A percentile compares a stretch with the other conserved stretches of the same genome.
These are phyloP conservation scores for Botrytis sinoallii DNA, from an alignment of 2,329 filamentous ascomycete species.

Conservation along the genomic window DNA sequence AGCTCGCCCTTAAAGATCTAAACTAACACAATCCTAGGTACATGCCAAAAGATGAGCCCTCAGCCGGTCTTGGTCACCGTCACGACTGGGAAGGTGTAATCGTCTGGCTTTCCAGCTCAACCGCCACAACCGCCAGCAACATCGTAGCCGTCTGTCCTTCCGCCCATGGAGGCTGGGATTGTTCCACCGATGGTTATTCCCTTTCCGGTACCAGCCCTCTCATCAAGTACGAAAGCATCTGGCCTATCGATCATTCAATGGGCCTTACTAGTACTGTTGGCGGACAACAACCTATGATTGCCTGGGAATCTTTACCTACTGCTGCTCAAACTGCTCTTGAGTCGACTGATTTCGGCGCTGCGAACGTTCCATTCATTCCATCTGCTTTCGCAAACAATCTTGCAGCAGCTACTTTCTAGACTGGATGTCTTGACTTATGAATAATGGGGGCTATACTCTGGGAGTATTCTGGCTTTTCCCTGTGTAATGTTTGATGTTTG, in stretches of 20 bases:
- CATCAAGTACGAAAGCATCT: constrained; percentile 49
- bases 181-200: constrained; percentile 41
- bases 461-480: not conserved
- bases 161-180: constrained; percentile 49
- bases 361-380: constrained; percentile 44
- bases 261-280: constrained; percentile 40
- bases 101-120: constrained; percentile 46
- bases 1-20: constrained; percentile 34
- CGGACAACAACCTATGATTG: constrained; percentile 42
- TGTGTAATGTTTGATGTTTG: not conserved
- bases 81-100: constrained; percentile 57
- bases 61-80: constrained; percentile 45
- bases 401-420: constrained; percentile 38
- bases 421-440: not conserved
- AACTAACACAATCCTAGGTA: constrained; percentile 42
- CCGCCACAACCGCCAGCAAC: constrained; percentile 37
- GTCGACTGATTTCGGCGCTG: constrained; percentile 42
- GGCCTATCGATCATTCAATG: constrained; percentile 45
- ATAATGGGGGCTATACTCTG: not conserved
- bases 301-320: constrained; percentile 44
- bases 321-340: constrained; percentile 40
- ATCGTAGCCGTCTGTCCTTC: constrained; percentile 51
- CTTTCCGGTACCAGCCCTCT: constrained; percentile 44
- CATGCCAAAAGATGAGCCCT: constrained; percentile 46
- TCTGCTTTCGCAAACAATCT: constrained; percentile 42